A percentile compares a stretch with the other conserved stretches of the same genome.
Conservation (phyloP, 2,329 filamentous ascomycete species). For the Neopestalotiopsis sp. region DNA sequence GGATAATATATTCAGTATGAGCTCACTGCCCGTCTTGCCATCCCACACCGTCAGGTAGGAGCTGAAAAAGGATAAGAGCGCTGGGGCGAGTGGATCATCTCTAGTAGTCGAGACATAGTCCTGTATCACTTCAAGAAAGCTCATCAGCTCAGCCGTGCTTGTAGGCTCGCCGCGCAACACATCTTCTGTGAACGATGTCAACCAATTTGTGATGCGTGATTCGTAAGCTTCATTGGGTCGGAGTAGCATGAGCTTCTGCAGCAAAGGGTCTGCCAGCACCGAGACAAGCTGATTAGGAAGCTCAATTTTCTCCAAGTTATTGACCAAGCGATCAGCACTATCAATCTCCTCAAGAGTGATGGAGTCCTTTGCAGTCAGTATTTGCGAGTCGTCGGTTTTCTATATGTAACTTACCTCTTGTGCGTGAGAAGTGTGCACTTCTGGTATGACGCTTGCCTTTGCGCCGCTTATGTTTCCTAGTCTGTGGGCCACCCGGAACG, state of each 20-base stretch:
- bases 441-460: constrained; percentile 62
- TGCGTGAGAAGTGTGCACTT: constrained; percentile 76
- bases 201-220: constrained; percentile 63
- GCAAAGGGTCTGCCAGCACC: constrained; percentile 74
- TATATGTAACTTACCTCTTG: constrained; percentile 57
- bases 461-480: constrained; percentile 50
- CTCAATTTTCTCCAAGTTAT: constrained; percentile 77
- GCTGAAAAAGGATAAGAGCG: constrained; percentile 54
- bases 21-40: constrained; percentile 56
- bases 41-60: constrained; percentile 67
- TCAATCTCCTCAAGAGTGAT: constrained; percentile 80
- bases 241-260: constrained; percentile 78
- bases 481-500: constrained; percentile 68
- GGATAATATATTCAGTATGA: constrained; percentile 63
- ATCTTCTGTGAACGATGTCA: constrained; percentile 60
- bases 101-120: constrained; percentile 62
- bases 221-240: constrained; percentile 58
- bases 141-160: constrained; percentile 53
- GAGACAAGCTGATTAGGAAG: constrained; percentile 83
- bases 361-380: constrained; percentile 54
- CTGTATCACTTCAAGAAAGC: constrained; percentile 59
- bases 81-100: constrained; percentile 53
- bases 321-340: constrained; percentile 70
- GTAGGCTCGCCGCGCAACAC: constrained; percentile 53
- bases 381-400: constrained; percentile 21